These are phyloP conservation scores for Nemania abortiva DNA, from an alignment of 2,329 filamentous ascomycete species.

Conservation along the genomic window DNA sequence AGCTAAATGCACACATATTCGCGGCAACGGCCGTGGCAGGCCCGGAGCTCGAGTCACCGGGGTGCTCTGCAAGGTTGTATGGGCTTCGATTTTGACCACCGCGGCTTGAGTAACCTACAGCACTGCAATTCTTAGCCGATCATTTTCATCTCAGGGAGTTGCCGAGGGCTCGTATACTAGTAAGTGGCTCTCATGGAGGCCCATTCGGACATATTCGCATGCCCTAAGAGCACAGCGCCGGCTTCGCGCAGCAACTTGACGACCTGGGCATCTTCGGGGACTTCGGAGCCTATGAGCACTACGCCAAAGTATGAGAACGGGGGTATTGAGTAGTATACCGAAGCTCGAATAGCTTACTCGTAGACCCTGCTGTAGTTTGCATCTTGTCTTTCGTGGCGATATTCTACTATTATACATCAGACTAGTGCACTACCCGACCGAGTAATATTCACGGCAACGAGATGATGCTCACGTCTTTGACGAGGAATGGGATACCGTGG, in stretches of 20 bases:
- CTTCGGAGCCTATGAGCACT: slow-evolving; percentile 73
- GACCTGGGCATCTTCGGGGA: slow-evolving; percentile 76
- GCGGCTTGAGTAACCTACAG: slow-evolving; percentile 73
- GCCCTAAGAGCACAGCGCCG: slow-evolving; percentile 72
- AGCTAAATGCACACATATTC: slow-evolving; percentile 71
- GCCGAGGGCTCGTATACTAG: slow-evolving; percentile 54
- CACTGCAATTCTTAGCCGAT: slow-evolving; percentile 47
- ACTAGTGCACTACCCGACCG: background rate
- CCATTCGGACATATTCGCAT: slow-evolving; percentile 79
- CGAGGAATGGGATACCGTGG: slow-evolving; percentile 80
- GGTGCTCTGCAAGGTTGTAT: slow-evolving; percentile 76
- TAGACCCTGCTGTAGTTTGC: slow-evolving; percentile 77
- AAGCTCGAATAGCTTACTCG: slow-evolving; percentile 9
- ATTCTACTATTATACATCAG: slow-evolving; percentile 54
- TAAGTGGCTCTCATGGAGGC: slow-evolving; percentile 76
- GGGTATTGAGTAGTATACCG: background rate
- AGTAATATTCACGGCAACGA: background rate
- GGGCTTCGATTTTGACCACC: slow-evolving; percentile 74
- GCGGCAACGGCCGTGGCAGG: slow-evolving; percentile 73
- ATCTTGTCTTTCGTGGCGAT: slow-evolving; percentile 76
- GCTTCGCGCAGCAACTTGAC: slow-evolving; percentile 69
- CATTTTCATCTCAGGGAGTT: background rate
- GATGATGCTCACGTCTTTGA: slow-evolving; percentile 68
- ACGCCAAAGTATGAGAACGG: slow-evolving; percentile 55
- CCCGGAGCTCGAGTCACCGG: slow-evolving; percentile 77